Evolutionary conservation across 176 grass and related monocot species (phyloP), one percentile per base, ranked within the genome.

Genomic region (Pharus latifolius): DNA sequence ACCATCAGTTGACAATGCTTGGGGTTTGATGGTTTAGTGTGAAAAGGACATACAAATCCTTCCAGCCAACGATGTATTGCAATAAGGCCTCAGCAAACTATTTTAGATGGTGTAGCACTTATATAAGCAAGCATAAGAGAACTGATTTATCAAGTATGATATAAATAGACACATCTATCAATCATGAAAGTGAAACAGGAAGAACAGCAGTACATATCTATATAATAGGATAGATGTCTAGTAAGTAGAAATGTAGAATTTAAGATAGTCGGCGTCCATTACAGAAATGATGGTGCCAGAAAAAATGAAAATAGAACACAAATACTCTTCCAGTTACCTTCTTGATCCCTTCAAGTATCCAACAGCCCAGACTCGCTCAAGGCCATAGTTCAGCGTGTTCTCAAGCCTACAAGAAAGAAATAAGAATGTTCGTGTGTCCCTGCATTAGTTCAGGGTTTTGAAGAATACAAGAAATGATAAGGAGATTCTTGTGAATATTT

Each of bases 281-380:
- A 16, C 2, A 73, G 29, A 60, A 62, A 0, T 10, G 63, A 62
- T 22, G 7, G 2, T 25, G 20, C 9, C 43, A 70, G n/a, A 53
- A 28, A 4, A 67, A 56, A 43, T 7, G 60, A 62, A 35, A 75
- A 23, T 5, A 78, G 54, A 47, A 49, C 40, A 55, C 64, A 45
- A 53, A 55, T 43, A 3, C 60, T 69, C 45, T 82, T 71, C 7
- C 49, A 38, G 17, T 80, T 86, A 98, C 95, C 95, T 93, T 79
- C 95, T 93, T 61, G 95, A 98, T 69, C 95, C 95, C 72, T 93
- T 98, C 62, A 91, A 87, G 87, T 85, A 98, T 84, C 90, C 95
- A 46, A 98, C 38, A 65, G 95, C 87, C 95, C 95, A 98, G 53
- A 98, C 95, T 73, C 95, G 80, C 69, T 98, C 95, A 83, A 98